Conservation (phyloP, 495 filamentous ascomycete species). For the Penicillium paxilli region DNA sequence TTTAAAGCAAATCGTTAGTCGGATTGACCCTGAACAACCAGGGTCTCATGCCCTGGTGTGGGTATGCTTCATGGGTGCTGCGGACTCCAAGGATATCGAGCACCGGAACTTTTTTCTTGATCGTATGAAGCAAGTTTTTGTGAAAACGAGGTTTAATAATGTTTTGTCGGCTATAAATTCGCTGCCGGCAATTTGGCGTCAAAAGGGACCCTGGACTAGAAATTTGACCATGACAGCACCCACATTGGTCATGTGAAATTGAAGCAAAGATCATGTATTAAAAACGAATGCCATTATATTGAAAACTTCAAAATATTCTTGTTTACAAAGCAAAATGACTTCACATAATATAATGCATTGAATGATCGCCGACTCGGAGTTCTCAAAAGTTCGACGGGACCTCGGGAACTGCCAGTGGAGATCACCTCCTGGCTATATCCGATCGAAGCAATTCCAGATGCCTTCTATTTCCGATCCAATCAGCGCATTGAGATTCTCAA, state of each 20-base stretch:
- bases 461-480: neutral
- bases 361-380: too few relatives aligned
- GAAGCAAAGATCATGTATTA: too few relatives aligned
- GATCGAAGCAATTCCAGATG: neutral
- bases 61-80: constrained; percentile 24
- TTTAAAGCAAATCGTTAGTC: constrained; percentile 12
- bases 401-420: too few relatives aligned
- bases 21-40: constrained; percentile 14
- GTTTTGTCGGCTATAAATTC: constrained; percentile 14
- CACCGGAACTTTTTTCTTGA: constrained; percentile 18
- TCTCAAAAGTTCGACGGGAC: too few relatives aligned
- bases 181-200: constrained; percentile 20
- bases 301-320: too few relatives aligned
- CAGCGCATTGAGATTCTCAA: neutral
- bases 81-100: constrained; percentile 19
- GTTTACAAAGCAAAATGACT: neutral
- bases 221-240: constrained; percentile 11
- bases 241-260: constrained; percentile 20
- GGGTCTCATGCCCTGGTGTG: constrained; percentile 25
- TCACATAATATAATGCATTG: too few relatives aligned
- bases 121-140: constrained; percentile 12
- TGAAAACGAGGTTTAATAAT: constrained; percentile 18
- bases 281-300: too few relatives aligned
- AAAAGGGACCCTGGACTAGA: constrained; percentile 16
- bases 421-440: neutral